phyloP scores from a whole-genome alignment of 768 basidiomycete species.

The Suillus spraguei region DNA sequence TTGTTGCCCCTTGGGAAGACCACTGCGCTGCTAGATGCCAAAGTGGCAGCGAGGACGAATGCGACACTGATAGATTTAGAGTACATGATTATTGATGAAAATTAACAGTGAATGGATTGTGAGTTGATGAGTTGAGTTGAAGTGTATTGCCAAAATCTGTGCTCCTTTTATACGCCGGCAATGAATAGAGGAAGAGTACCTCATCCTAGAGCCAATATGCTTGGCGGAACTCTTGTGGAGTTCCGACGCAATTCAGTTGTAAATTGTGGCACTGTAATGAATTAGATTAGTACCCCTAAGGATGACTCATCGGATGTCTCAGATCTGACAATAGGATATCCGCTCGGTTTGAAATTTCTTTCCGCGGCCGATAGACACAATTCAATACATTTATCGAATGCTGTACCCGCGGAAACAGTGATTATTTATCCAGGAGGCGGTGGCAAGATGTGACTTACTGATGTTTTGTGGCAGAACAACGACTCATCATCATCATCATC shows the following conservation, averaged over 20 bases:
- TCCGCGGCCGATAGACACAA: no score
- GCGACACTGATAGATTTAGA: slow-evolving; percentile 4
- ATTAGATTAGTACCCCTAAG: not conserved
- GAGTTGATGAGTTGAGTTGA: not conserved
- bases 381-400: no score
- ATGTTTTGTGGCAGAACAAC: no score
- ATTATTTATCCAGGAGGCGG: no score
- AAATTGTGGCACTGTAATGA: not conserved
- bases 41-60: slow-evolving; percentile 1
- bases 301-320: slow-evolving; percentile 1
- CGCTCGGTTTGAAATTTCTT: not conserved
- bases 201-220: not conserved
- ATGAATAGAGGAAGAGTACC: not conserved
- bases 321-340: not conserved
- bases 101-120: not conserved
- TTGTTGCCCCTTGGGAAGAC: not conserved
- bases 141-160: not conserved
- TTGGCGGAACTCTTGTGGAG: no score
- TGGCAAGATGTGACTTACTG: no score
- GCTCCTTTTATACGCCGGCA: not conserved
- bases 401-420: no score
- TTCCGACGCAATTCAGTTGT: not conserved
- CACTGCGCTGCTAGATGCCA: not conserved
- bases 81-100: not conserved
- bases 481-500: no score